phyloP scores from a whole-genome alignment of 2,329 filamentous ascomycete species.

The Pseudogymnoascus pannorum region DNA sequence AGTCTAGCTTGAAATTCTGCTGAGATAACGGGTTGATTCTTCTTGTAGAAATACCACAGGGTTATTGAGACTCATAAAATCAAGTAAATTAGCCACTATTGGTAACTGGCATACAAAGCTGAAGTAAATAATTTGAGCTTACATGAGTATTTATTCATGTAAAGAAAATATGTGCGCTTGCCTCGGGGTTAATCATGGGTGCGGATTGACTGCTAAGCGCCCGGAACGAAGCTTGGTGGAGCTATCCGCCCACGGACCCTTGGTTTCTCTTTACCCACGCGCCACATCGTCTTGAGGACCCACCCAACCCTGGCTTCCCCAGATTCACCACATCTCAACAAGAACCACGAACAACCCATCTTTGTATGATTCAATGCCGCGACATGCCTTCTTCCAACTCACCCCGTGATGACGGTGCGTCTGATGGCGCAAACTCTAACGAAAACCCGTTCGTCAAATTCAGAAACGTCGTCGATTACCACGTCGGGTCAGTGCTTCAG shows the following conservation, averaged over 20 bases:
- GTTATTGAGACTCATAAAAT: background rate
- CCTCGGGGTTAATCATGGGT: background rate
- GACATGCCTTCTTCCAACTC: constrained; percentile 7
- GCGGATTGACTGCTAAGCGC: background rate
- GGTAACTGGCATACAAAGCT: background rate
- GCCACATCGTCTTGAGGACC: background rate
- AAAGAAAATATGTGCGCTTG: background rate
- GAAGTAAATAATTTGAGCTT: background rate
- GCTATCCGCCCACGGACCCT: background rate
- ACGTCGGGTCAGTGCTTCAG: constrained; percentile 27
- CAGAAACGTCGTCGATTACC: constrained; percentile 24
- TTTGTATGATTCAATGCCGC: background rate
- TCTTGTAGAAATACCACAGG: background rate
- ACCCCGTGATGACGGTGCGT: background rate
- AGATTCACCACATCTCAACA: background rate
- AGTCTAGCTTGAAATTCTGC: no score
- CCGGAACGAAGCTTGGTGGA: background rate
- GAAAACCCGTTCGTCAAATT: constrained; percentile 29
- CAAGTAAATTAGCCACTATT: background rate
- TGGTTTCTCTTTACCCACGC: background rate
- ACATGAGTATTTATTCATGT: background rate
- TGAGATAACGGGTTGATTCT: no score
- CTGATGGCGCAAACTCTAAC: constrained; percentile 13
- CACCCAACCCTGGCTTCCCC: background rate
- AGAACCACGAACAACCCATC: background rate